Base-by-base conservation (phyloP, 805 yeast genomes). In the Wickerhamomyces chaumierensis region DNA sequence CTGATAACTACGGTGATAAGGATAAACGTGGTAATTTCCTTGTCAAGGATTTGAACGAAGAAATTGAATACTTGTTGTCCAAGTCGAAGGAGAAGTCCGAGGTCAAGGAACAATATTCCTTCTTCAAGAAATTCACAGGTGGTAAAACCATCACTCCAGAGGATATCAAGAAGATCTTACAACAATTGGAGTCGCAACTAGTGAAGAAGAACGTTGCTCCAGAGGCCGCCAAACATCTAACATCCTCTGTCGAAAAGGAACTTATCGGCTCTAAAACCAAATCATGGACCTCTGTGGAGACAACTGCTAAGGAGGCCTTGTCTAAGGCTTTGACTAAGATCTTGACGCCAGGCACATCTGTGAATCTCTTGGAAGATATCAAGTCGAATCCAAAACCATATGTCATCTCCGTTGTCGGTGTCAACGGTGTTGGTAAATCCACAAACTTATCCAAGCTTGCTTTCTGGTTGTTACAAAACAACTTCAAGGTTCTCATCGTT, bases 331-430 rank as follows among this genome's bases (percentile, higher is more conserved):
- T 82, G 35, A 78, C 83, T 31, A 81, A 79, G 49, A 75, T 90
- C 35, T 65, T 90, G 41, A 88, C 97, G 0, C 97, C 98, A 14
- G 84, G 87, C 43, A 84, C 92, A 2, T 85, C 96, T 1, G 77
- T 88, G 1, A 94, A 92, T 55, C 61, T 90, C 42, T 67, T 90
- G 28, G 82, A 84, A 47, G 94, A 86, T 50, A 83, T 92, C 39
- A 49, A 38, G 36, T 40, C 33, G n/a, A 52, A 57, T 7, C 31
- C 43, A 3, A 53, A 49, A 15, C 96, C 98, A 2, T 90, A 85
- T 48, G 96, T 90, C n/a, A 85, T 90, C 40, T 87, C 96, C 1
- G 90, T 90, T 18, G 97, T 90, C 19, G 98, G 98, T 33, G 98
- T 90, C 17, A 90, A 90, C 58, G 98, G 98, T 34, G 98, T 90